Conservation (phyloP, 208 protist genomes). For the Trypanosoma theileri region DNA sequence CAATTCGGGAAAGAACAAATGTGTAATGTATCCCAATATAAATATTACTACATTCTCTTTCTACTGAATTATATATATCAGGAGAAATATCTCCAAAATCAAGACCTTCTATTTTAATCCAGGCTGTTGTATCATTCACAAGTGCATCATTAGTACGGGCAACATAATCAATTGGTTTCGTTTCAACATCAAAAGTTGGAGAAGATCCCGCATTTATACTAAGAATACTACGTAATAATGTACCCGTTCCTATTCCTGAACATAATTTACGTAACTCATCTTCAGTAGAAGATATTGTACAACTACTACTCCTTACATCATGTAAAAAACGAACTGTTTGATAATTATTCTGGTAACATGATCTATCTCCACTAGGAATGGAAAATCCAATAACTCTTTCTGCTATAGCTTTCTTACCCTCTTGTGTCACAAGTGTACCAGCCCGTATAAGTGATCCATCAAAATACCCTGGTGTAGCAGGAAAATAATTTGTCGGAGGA, state of each 20-base stretch:
- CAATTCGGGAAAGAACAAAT: constrained; percentile 69
- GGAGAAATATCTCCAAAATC: constrained; percentile 22
- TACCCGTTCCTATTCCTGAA: constrained; percentile 30
- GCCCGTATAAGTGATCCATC: constrained; percentile 45
- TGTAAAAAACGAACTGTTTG: constrained; percentile 55
- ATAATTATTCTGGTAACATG: constrained; percentile 33
- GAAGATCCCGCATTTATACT: constrained; percentile 17
- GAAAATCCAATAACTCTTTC: constrained; percentile 63
- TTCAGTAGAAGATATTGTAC: constrained; percentile 43
- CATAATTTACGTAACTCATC: constrained; percentile 50
- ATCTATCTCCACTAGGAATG: constrained; percentile 59
- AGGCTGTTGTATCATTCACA: constrained; percentile 68
- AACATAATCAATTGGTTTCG: constrained; percentile 43
- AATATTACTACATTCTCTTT: constrained; percentile 54
- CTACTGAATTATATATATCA: constrained; percentile 44
- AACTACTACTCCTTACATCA: constrained; percentile 58
- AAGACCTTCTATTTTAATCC: constrained; percentile 63
- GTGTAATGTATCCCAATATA: constrained; percentile 62
- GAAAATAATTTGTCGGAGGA: constrained; percentile 45
- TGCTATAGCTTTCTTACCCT: constrained; percentile 42
- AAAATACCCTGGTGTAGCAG: constrained; percentile 58
- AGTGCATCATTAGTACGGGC: constrained; percentile 72
- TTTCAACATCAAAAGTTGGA: constrained; percentile 9
- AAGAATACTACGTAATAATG: constrained; percentile 37
- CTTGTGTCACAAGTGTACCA: constrained; percentile 38